Evolutionary conservation across 306 rosid genomes (phyloP), one percentile per base, ranked within the genome.

Genomic region (Quercus bicolor): DNA sequence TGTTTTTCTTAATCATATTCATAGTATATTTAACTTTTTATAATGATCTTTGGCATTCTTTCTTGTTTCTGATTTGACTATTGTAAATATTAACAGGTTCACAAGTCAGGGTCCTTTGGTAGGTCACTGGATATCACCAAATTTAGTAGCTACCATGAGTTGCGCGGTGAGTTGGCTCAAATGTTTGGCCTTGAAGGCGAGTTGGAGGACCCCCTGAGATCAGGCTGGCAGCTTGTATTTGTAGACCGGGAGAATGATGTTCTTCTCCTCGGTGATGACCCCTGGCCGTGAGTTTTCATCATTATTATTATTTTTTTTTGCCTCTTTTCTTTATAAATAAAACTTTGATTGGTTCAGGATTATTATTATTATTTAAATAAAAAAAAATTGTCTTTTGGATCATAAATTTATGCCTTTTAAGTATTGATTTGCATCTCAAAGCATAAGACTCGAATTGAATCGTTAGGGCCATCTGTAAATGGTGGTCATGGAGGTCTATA

Each of bases 181-280:
- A 85, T 91, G 98, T 93, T 93, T 82, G 86, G 91, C 75, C 93
- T 91, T 85, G 92, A 90, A 86, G 91, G 95, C 70, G 91, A 91
- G 81, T 79, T 93, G 88, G 98, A 93, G 87, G 97, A 90, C 87
- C 97, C 95, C 77, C 82, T 88, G 80, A 93, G 98, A 93, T 93
- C 98, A 93, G 97, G 98, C 98, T 93, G 98, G 98, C 97, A 93
- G 98, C 98, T 94, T 94, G 97, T 94, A 87, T 91, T 94, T 65
- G 96, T 94, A 75, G 98, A 91, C 90, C 90, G 92, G 86, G 97
- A 91, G 94, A 94, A 89, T 77, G 97, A 94, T 56, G 89, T 91
- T 83, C 97, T 91, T 89, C 97, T 94, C 82, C 94, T 94, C 1
- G 98, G 98, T 21, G 97, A 93, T 74, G 90, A 79, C 73, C 90